Evolutionary conservation across 345 rosid genomes (phyloP).

Genomic region (Balakata baccata): DNA sequence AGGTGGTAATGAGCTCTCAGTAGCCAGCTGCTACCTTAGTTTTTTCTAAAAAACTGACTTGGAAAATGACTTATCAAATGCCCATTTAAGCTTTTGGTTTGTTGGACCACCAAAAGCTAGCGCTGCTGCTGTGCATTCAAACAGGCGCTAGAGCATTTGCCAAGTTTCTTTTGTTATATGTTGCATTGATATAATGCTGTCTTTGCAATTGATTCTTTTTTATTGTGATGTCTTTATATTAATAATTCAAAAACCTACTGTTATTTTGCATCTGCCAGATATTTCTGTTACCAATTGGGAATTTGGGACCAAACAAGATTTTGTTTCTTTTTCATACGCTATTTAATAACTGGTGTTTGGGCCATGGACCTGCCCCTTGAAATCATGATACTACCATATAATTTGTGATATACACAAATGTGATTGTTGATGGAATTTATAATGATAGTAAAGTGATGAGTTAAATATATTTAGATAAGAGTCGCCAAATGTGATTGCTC

Average conservation of each 20-base stretch:
- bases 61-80: too few species aligned
- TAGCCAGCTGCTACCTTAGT: too few species aligned
- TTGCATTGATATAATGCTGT: too few species aligned
- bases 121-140: too few species aligned
- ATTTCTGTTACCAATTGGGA: not conserved
- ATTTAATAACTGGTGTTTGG: not conserved
- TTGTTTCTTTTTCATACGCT: not conserved
- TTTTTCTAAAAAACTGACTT: too few species aligned
- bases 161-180: too few species aligned
- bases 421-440: not conserved
- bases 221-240: too few species aligned
- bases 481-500: not conserved
- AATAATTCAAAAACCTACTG: not conserved
- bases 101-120: too few species aligned
- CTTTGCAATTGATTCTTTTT: too few species aligned
- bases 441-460: not conserved
- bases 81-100: too few species aligned
- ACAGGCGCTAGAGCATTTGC: too few species aligned
- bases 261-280: not conserved
- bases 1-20: too few species aligned
- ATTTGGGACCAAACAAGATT: not conserved
- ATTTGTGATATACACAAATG: not conserved
- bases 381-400: not conserved
- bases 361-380: not conserved
- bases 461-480: not conserved